phyloP scores from a whole-genome alignment of 208 protist genomes.

The Leishmania tarentolae region DNA sequence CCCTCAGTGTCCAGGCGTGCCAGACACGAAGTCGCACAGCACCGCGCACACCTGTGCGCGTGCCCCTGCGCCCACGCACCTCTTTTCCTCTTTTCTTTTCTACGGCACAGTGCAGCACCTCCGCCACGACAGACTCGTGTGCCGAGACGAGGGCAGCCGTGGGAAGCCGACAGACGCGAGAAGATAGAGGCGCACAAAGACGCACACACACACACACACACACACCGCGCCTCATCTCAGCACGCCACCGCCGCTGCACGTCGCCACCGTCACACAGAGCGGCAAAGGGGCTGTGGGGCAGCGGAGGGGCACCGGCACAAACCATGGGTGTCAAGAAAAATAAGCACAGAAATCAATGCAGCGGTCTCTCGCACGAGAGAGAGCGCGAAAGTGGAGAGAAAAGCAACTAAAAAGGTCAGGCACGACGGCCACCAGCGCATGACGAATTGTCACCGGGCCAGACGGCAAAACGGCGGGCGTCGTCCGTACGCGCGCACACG shows the following conservation, averaged over 20 bases:
- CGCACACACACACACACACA: not conserved
- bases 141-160: not conserved
- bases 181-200: not conserved
- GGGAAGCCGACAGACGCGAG: not conserved
- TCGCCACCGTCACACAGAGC: constrained; percentile 2
- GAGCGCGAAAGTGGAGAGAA: not conserved
- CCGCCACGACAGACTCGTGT: not conserved
- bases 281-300: not conserved
- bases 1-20: not conserved
- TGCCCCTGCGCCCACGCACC: not conserved
- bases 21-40: not conserved
- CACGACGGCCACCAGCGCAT: not conserved
- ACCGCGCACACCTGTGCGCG: not conserved
- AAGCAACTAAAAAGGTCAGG: not conserved
- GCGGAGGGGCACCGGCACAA: not conserved
- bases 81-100: not conserved
- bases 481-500: not conserved
- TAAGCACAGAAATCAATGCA: not conserved
- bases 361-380: not conserved
- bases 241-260: not conserved
- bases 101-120: not conserved
- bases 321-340: not conserved
- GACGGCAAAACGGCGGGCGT: not conserved
- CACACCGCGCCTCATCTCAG: constrained; percentile 1
- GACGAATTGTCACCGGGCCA: not conserved